Conservation (phyloP, 129 eudicot genomes). For the Saussurea involucrata region DNA sequence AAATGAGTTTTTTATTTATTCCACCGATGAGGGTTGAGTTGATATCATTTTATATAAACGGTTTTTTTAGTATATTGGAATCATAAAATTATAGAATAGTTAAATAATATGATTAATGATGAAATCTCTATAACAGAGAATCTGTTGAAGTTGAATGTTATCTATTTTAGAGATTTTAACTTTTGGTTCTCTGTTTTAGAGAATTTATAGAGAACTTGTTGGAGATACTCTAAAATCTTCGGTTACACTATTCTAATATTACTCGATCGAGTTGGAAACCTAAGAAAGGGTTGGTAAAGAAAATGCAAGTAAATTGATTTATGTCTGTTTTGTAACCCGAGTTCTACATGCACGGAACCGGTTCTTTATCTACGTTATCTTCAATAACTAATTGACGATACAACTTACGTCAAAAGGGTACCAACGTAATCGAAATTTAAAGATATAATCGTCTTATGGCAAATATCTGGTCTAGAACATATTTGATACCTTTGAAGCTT, state of each 20-base stretch:
- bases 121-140: no score
- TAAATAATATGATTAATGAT: no score
- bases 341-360: neutral
- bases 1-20: no score
- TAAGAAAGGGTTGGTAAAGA: neutral
- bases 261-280: neutral
- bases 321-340: neutral
- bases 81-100: no score
- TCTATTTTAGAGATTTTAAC: no score
- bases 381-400: slow-evolving; percentile 11
- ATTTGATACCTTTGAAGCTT: neutral
- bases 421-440: slow-evolving; percentile 3
- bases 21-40: no score
- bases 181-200: no score
- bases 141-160: no score
- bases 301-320: neutral
- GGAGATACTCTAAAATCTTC: neutral
- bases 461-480: slow-evolving; percentile 14
- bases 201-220: no score
- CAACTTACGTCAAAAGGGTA: slow-evolving; percentile 7
- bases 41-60: no score
- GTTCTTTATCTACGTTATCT: slow-evolving; percentile 6
- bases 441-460: slow-evolving; percentile 12
- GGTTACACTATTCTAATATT: neutral
- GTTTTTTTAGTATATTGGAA: no score